A percentile compares a stretch with the other conserved stretches of the same genome.
These are phyloP conservation scores for Pseudocercospora musae DNA, from an alignment of 2,329 filamentous ascomycete genomes.

Conservation along the genomic window DNA sequence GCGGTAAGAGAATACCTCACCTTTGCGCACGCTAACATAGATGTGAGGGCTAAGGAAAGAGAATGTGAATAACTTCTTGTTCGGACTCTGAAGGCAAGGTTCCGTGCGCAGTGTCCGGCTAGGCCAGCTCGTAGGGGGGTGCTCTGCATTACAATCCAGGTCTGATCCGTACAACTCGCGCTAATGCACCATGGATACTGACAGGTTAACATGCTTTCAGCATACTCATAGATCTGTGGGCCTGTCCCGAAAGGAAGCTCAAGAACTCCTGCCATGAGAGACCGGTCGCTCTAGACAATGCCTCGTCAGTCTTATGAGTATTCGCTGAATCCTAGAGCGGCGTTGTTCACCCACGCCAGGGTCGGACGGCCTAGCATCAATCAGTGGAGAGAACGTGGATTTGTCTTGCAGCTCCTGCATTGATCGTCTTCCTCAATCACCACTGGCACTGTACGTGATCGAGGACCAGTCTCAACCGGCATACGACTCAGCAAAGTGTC, in stretches of 20 bases:
- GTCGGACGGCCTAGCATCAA: background rate
- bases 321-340: background rate
- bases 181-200: too few relatives aligned
- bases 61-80: background rate
- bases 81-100: background rate
- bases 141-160: too few relatives aligned
- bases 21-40: background rate
- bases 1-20: too few relatives aligned
- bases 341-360: background rate
- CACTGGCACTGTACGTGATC: background rate
- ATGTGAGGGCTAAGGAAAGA: background rate
- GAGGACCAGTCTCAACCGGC: conserved; percentile 6
- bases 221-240: background rate
- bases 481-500: conserved; percentile 3
- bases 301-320: background rate
- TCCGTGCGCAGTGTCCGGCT: too few relatives aligned
- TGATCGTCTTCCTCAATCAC: background rate
- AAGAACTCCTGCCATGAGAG: background rate
- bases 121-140: too few relatives aligned
- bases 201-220: background rate
- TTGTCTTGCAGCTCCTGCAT: background rate
- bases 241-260: background rate
- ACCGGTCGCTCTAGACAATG: background rate
- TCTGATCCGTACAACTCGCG: too few relatives aligned
- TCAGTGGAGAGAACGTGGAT: background rate